phyloP scores from a whole-genome alignment of 495 filamentous ascomycete genomes.

The Aspergillus asperescens region DNA sequence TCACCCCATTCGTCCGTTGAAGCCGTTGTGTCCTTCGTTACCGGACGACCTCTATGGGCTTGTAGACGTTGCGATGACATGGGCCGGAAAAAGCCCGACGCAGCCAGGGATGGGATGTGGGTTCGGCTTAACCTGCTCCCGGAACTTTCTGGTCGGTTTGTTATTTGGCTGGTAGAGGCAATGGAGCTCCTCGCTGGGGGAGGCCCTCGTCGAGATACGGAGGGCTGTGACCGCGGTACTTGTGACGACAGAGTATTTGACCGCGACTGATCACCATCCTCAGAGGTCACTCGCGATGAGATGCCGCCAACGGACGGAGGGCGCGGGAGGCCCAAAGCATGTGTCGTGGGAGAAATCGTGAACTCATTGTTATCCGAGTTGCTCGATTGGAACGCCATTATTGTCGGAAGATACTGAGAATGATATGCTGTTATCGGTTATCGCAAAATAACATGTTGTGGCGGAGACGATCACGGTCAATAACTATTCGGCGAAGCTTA shows the following conservation, averaged over 20 bases:
- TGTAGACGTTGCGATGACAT: slow-evolving; percentile 96
- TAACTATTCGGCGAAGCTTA: not conserved
- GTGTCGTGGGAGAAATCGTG: slow-evolving; percentile 22
- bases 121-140: slow-evolving; percentile 73
- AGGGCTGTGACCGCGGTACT: slow-evolving; percentile 40
- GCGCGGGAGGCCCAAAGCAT: slow-evolving; percentile 40
- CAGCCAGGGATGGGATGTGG: slow-evolving; percentile 84
- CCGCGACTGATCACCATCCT: slow-evolving; percentile 44
- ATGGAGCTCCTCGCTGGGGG: slow-evolving; percentile 36
- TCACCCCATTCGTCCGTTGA: slow-evolving; percentile 42
- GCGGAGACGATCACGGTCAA: not conserved
- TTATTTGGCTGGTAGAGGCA: slow-evolving; percentile 32
- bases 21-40: slow-evolving; percentile 37
- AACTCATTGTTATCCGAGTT: slow-evolving; percentile 27
- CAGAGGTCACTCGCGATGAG: slow-evolving; percentile 75
- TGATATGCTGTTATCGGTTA: slow-evolving; percentile 10
- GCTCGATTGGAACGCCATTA: slow-evolving; percentile 27
- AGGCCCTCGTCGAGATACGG: slow-evolving; percentile 47
- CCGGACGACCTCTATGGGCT: slow-evolving; percentile 67
- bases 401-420: not conserved
- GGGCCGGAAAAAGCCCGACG: slow-evolving; percentile 87
- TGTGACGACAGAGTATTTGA: slow-evolving; percentile 39
- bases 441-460: slow-evolving; percentile 22
- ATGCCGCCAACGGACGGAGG: slow-evolving; percentile 55
- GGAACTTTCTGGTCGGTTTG: slow-evolving; percentile 55